Evolutionary conservation across 2,329 filamentous ascomycete genomes (phyloP), one percentile per base, ranked within the genome.

Genomic region (Drechslerella coelobrocha): DNA sequence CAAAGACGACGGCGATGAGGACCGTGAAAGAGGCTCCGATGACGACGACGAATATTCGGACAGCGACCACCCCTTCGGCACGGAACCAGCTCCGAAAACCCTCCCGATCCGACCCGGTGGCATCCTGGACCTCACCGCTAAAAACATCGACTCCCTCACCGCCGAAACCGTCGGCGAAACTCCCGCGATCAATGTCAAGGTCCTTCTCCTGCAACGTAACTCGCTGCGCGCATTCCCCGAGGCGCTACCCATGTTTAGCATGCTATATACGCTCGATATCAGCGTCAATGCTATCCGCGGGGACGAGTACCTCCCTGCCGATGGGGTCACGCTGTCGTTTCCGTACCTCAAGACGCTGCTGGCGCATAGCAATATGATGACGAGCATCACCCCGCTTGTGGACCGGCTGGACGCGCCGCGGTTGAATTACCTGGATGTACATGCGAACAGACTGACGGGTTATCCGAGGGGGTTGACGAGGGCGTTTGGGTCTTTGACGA

Each of bases 351-450:
- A 86, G 74, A 90, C 92, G 73, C 83, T 97, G 39, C 92, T 89
- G 75, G 79, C 97, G 21, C 83, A 86, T 45, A 85, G 85, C 23
- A 93, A 94, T 77, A 87, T 87, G 48, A 85, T 97, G 68, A 87
- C 85, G 0, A 86, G 86, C 2, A 80, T 97, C 8, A 82, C 84
- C 0, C 85, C 88, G 0, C 80, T 97, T 14, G 83, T 86, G 2
- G 79, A 82, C 3, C 81, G 86, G 73, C 83, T 97, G 3, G 82
- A 84, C n/a, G 91, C 92, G 0, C 91, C 92, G 0, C 82, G 80
- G 5, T 83, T 97, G 5, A 85, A 88, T 59, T 89, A 89, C 74
- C 82, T 97, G 0, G 90, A 97, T 76, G 83, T 95, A 6, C 91
- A 89, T 23, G 85, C 89, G 73, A 97, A 97, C 77, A 87, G 89